phyloP scores from a whole-genome alignment of 1,284 basidiomycete species.

The Rhizopogon hawkerae region DNA sequence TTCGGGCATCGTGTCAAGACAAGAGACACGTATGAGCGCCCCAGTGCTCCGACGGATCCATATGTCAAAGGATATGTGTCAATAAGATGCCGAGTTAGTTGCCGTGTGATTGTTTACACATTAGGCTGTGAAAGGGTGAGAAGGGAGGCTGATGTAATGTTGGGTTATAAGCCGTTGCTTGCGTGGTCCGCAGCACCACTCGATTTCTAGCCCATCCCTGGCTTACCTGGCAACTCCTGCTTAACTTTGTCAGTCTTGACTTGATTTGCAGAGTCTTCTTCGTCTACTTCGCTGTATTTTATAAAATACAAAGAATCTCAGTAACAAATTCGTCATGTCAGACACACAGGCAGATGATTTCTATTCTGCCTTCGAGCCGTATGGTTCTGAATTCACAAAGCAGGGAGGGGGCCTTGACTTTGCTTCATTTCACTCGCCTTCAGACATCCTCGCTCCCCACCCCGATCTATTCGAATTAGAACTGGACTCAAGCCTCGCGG shows the following conservation, averaged over 20 bases:
- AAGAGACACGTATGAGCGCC: too few species aligned
- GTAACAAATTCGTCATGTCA: slow-evolving; percentile 21
- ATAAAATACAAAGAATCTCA: slow-evolving; percentile 18
- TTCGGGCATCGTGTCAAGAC: too few species aligned
- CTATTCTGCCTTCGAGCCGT: slow-evolving; percentile 28
- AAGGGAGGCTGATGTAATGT: slow-evolving; percentile 26
- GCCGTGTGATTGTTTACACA: not conserved
- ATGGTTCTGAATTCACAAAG: slow-evolving; percentile 30
- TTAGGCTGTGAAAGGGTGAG: slow-evolving; percentile 19
- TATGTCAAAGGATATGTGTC: not conserved
- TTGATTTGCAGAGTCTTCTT: not conserved
- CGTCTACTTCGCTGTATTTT: not conserved
- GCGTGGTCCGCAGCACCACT: slow-evolving; percentile 28
- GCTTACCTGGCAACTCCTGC: not conserved
- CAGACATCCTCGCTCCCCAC: slow-evolving; percentile 62
- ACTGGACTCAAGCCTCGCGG: slow-evolving; percentile 60
- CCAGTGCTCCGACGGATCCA: not conserved
- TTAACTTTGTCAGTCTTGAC: not conserved
- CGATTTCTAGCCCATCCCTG: slow-evolving; percentile 8
- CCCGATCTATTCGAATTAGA: slow-evolving; percentile 76
- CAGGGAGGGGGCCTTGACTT: slow-evolving; percentile 48
- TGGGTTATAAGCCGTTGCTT: slow-evolving; percentile 27
- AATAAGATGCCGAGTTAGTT: not conserved
- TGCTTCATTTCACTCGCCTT: slow-evolving; percentile 56
- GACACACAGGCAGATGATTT: slow-evolving; percentile 26